phyloP scores from a whole-genome alignment of 148 eudicot genomes.

The Pouteria glomerata region DNA sequence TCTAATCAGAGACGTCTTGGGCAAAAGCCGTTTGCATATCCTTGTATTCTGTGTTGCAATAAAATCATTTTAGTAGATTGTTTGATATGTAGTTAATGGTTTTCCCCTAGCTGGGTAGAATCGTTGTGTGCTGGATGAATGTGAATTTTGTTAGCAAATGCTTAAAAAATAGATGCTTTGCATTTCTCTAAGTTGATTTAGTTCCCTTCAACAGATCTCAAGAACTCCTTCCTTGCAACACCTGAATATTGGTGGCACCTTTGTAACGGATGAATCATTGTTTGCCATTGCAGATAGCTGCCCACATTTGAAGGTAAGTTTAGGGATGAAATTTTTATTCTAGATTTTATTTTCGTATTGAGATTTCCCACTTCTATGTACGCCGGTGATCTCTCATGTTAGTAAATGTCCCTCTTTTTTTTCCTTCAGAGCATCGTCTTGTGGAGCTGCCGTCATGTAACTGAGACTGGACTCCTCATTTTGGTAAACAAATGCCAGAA shows the following conservation, averaged over 20 bases:
- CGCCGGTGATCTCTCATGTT: no score
- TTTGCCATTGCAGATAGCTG: constrained; percentile 78
- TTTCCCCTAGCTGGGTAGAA: no score
- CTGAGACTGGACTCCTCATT: constrained; percentile 53
- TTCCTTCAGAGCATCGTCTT: constrained; percentile 50
- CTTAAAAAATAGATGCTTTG: not conserved
- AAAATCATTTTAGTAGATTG: no score
- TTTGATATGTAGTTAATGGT: no score
- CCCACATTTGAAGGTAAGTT: constrained; percentile 56
- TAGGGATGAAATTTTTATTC: not conserved
- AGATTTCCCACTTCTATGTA: not conserved
- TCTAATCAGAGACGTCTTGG: no score
- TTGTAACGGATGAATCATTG: constrained; percentile 68
- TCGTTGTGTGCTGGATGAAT: no score
- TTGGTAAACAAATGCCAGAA: constrained; percentile 62
- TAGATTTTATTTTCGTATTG: not conserved
- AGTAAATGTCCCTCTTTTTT: not conserved
- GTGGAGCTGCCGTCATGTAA: constrained; percentile 88
- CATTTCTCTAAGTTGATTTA: not conserved
- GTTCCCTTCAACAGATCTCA: constrained; percentile 44
- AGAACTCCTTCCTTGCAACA: constrained; percentile 70
- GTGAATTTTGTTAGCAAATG: not conserved
- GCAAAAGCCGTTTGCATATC: no score
- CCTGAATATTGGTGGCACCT: constrained; percentile 82
- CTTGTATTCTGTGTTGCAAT: no score